Percentiles rank a stretch among this genome's conserved stretches.
Conservation (phyloP, 306 rosid genomes). For the Rosa rugosa region DNA sequence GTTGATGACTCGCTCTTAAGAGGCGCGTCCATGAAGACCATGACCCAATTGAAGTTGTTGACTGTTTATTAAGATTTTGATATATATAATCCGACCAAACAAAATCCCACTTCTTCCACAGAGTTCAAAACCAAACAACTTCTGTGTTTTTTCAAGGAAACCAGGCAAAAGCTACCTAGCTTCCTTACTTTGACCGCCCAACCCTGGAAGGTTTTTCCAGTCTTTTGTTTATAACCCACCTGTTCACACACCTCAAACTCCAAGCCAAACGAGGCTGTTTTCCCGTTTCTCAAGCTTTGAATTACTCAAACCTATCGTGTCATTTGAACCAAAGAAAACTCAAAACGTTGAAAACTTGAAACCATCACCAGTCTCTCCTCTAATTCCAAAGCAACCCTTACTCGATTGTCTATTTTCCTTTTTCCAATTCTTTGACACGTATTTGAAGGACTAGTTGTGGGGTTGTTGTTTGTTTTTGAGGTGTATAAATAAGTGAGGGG, state of each 20-base stretch:
- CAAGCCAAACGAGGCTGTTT: slow-evolving; percentile 6
- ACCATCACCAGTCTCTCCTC: slow-evolving; percentile 11
- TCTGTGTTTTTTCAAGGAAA: slow-evolving; percentile 37
- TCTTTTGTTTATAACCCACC: background rate
- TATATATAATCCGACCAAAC: background rate
- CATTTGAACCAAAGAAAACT: slow-evolving; percentile 32
- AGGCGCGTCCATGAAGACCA: slow-evolving; percentile 16
- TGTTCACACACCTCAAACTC: background rate
- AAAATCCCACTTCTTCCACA: background rate
- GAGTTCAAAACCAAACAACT: background rate
- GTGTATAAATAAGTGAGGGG: slow-evolving; percentile 5
- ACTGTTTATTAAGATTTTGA: background rate
- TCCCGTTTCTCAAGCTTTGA: slow-evolving; percentile 46
- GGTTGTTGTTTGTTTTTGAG: background rate
- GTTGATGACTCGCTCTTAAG: background rate
- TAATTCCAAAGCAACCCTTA: slow-evolving; percentile 11
- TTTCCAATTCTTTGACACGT: slow-evolving; percentile 52
- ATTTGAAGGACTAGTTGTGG: slow-evolving; percentile 25
- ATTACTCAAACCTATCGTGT: slow-evolving; percentile 55
- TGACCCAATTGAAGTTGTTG: slow-evolving; percentile 15
- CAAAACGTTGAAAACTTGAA: slow-evolving; percentile 21
- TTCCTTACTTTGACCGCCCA: slow-evolving; percentile 61
- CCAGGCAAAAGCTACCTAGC: slow-evolving; percentile 17
- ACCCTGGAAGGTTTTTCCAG: slow-evolving; percentile 3
- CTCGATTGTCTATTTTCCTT: slow-evolving; percentile 18